Percentiles rank a stretch among this genome's conserved stretches.
phyloP scores from a whole-genome alignment of 31 red algal genomes.

The Bonnemaisonia californica region DNA sequence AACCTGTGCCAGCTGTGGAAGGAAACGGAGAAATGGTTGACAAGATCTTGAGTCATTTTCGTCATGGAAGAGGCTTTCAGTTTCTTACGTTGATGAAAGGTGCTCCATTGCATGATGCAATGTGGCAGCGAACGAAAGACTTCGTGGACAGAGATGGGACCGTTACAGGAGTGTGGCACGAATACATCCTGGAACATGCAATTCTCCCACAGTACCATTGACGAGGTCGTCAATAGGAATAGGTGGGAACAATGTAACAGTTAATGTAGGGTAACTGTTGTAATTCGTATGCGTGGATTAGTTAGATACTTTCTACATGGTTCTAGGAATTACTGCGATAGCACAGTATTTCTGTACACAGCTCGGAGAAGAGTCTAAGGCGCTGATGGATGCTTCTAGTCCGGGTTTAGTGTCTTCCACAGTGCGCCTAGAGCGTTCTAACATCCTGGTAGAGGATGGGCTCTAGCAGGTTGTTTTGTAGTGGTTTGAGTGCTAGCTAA shows the following conservation, averaged over 20 bases:
- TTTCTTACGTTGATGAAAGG: too few relatives aligned
- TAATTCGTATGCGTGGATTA: constrained; percentile 6
- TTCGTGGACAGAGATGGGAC: constrained; percentile 8
- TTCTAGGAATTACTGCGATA: constrained; percentile 12
- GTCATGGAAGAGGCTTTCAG: too few relatives aligned
- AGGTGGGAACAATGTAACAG: constrained; percentile 3
- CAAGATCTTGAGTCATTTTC: background rate
- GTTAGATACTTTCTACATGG: constrained; percentile 9
- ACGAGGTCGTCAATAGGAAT: too few relatives aligned
- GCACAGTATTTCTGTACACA: constrained; percentile 21
- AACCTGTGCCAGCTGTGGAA: background rate
- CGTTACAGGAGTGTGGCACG: too few relatives aligned
- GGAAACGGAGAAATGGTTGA: background rate
- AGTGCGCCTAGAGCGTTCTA: constrained; percentile 18
- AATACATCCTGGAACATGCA: too few relatives aligned
- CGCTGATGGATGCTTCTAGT: too few relatives aligned
- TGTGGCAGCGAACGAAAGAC: constrained; percentile 22
- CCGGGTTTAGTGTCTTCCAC: constrained; percentile 11
- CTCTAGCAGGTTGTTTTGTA: constrained; percentile 1
- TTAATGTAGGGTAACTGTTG: constrained; percentile 5
- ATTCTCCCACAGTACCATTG: too few relatives aligned
- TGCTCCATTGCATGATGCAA: constrained; percentile 12
- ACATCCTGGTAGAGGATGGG: too few relatives aligned
- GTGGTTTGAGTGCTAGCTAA: constrained; percentile 11
- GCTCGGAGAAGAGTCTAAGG: constrained; percentile 11